Base-by-base conservation (phyloP, 1,139 yeast species). In the Debaryomyces subglobosus region DNA sequence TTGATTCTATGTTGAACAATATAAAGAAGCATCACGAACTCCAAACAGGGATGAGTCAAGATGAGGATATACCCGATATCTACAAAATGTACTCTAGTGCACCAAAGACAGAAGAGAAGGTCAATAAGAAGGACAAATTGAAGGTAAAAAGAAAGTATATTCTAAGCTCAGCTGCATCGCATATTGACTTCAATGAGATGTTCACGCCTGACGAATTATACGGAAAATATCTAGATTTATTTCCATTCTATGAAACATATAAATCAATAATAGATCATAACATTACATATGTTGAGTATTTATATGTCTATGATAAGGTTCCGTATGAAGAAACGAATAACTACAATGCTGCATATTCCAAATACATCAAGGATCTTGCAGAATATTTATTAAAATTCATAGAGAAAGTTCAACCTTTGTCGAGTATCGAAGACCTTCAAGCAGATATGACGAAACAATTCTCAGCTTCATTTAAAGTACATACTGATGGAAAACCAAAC, bases 201-300 rank as follows among this genome's bases (percentile, higher is more conserved):
- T 90, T 88, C 59, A 67, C 80, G 0, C 74, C 79, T 4, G 82
- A 78, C 35, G 97, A 91, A 61, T 65, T 67, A 21, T 81, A 76
- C 60, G 97, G 97, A 0, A 78, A 78, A 54, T 81, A 66, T 55
- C 53, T 92, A 23, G 94, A 89, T 56, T 68, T 92, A 49, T 63
- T 72, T 8, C 54, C 60, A 2, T 70, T 77, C 46, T 85, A 84
- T 62, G 77, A 74, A 32, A 56, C 54, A 24, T 88, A 85, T 78
- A 61, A 80, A 39, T 73, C 77, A 44, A 64, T 85, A 5, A 65
- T 71, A 2, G 63, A 64, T 6, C 49, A 67, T 4, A 48, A 52
- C n/a, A 46, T 68, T 21, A 60, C 81, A 0, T 85, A 86, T 53
- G 60, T 75, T 13, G 79, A 80, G 51, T 89, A 79, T 59, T 63